Percentiles rank a stretch among this genome's conserved stretches.
Conservation (phyloP, 495 filamentous ascomycete genomes). For the Platismatia glauca region DNA sequence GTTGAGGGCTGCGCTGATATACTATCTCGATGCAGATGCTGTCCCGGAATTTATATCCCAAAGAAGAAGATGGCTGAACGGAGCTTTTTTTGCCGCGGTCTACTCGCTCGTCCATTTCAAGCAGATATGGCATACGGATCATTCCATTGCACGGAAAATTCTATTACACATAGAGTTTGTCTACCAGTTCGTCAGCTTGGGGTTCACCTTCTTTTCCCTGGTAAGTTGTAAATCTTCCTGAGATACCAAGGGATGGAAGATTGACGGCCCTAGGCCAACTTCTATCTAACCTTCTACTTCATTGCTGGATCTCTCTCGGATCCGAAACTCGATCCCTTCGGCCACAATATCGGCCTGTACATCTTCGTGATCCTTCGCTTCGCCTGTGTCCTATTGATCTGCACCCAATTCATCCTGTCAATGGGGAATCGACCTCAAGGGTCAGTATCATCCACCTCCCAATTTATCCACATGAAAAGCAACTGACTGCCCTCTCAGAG, state of each 20-base stretch:
- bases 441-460: slow-evolving; percentile 29
- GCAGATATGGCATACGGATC: slow-evolving; percentile 91
- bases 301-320: slow-evolving; percentile 91
- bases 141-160: slow-evolving; percentile 79
- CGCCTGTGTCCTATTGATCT: slow-evolving; percentile 75
- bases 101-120: slow-evolving; percentile 93
- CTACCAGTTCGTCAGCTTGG: slow-evolving; percentile 81
- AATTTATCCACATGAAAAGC: slow-evolving; percentile 7
- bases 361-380: slow-evolving; percentile 86
- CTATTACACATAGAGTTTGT: slow-evolving; percentile 92
- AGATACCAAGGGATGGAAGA: background rate
- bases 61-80: slow-evolving; percentile 92
- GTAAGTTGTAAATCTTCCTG: slow-evolving; percentile 31
- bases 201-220: slow-evolving; percentile 97
- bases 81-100: slow-evolving; percentile 96
- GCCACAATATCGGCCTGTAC: slow-evolving; percentile 68
- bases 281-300: slow-evolving; percentile 98
- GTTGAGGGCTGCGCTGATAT: background rate
- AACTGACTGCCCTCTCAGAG: slow-evolving; percentile 32
- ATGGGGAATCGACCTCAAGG: slow-evolving; percentile 98
- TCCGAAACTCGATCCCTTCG: slow-evolving; percentile 75
- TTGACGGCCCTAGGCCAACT: slow-evolving; percentile 59
- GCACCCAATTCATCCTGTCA: slow-evolving; percentile 93
- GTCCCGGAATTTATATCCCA: slow-evolving; percentile 90
- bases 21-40: slow-evolving; percentile 28